Base-by-base conservation (phyloP, 768 basidiomycete genomes). In the Inosperma sp. region DNA sequence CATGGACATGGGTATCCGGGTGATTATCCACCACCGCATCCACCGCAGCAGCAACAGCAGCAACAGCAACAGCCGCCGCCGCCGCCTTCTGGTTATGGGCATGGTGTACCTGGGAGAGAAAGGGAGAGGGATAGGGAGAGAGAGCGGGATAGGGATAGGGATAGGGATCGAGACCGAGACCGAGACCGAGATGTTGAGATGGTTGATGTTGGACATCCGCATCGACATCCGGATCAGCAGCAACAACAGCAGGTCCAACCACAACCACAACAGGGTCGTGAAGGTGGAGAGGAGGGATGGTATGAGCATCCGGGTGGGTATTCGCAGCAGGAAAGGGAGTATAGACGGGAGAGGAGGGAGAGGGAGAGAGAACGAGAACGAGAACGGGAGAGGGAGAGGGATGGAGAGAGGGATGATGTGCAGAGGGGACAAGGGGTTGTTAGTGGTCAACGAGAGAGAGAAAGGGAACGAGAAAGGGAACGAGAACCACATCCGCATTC, bases 161-260 rank as follows among this genome's bases (percentile, higher is more conserved):
- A 58, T 14, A n/a, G 55, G 22, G 57, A 62, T 23, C 7, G 50
- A 1, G 52, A 48, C 27, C n/a, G n/a, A n/a, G n/a, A n/a, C n/a
- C n/a, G n/a, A n/a, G n/a, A n/a, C n/a, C n/a, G n/a, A n/a, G n/a
- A n/a, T n/a, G n/a, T n/a, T n/a, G 41, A 49, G 46, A 45, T 50
- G 57, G 27, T 25, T 37, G 30, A 30, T 47, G 34, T 25, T 34
- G 44, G 44, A 45, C 30, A n/a, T n/a, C n/a, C n/a, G n/a, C n/a
- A n/a, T n/a, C n/a, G 26, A 17, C 25, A 19, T 4, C 21, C 13
- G 21, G 22, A n/a, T 9, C 25, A 35, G 25, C 46, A 48, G 5
- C 45, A 17, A 17, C 23, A 22, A 6, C 21, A 25, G 4, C 41
- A 43, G n/a, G n/a, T 17, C 7, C 42, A 44, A 10, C 23, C 26